These are phyloP conservation scores for Trametes villosa DNA, from an alignment of 768 basidiomycete species.

Conservation along the genomic window DNA sequence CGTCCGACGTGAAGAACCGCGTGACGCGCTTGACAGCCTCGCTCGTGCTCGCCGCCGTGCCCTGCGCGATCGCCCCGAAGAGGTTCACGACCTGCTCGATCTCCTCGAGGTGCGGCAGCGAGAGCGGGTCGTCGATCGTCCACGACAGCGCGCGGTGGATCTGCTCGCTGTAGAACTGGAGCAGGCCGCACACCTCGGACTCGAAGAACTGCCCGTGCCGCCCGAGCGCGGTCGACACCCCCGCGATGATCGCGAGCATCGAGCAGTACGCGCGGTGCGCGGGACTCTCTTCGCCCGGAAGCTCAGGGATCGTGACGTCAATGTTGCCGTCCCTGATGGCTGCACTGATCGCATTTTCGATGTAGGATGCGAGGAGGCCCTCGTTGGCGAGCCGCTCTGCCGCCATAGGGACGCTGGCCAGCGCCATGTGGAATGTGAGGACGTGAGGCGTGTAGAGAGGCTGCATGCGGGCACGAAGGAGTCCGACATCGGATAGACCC, in stretches of 20 bases:
- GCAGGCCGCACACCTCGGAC: slow-evolving; percentile 82
- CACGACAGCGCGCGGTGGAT: slow-evolving; percentile 77
- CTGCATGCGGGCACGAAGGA: slow-evolving; percentile 64
- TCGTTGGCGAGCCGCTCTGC: slow-evolving; percentile 88
- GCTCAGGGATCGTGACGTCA: slow-evolving; percentile 65
- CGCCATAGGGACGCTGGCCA: slow-evolving; percentile 74
- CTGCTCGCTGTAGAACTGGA: slow-evolving; percentile 85
- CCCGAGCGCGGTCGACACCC: slow-evolving; percentile 65
- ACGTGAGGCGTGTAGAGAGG: slow-evolving; percentile 79
- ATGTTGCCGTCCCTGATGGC: slow-evolving; percentile 79
- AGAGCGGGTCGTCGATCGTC: slow-evolving; percentile 81
- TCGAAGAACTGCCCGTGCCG: slow-evolving; percentile 79
- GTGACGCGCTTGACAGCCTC: slow-evolving; percentile 66
- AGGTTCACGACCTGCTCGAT: slow-evolving; percentile 78
- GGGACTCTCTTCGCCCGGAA: slow-evolving; percentile 77
- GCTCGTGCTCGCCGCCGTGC: slow-evolving; percentile 47
- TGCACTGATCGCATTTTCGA: slow-evolving; percentile 76
- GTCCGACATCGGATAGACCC: slow-evolving; percentile 67
- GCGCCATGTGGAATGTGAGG: slow-evolving; percentile 83
- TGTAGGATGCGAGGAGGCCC: slow-evolving; percentile 80
- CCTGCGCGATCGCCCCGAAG: slow-evolving; percentile 74
- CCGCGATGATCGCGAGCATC: slow-evolving; percentile 81
- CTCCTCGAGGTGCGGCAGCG: slow-evolving; percentile 78
- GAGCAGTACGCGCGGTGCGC: slow-evolving; percentile 82
- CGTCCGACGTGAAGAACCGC: slow-evolving; percentile 66